Evolutionary conservation across 768 basidiomycete species (phyloP).

Genomic region (Psilocybe sp.): DNA sequence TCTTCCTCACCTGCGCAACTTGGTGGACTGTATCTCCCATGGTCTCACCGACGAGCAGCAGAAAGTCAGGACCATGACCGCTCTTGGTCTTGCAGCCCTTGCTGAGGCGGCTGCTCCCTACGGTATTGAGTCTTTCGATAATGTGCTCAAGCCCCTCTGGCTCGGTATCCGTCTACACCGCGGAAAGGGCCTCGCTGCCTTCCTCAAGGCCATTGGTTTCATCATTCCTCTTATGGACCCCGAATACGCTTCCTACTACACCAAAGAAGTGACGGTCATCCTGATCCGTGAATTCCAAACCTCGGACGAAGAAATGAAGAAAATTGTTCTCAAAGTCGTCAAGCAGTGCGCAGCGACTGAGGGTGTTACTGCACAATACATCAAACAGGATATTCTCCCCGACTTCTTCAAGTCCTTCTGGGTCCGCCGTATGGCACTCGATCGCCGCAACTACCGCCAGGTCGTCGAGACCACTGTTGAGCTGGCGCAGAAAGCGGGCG

Average conservation of each 20-base stretch:
- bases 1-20: constrained; percentile 91
- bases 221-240: constrained; percentile 99
- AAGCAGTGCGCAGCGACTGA: constrained; percentile 99
- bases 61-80: constrained; percentile 96
- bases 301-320: constrained; percentile 99
- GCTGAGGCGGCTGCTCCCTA: constrained; percentile 98
- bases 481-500: constrained; percentile 95
- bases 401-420: constrained; percentile 99
- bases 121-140: constrained; percentile 99
- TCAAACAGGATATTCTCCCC: constrained; percentile 95
- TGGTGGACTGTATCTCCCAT: constrained; percentile 94
- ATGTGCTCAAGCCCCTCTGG: constrained; percentile 94
- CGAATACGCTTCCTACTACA: constrained; percentile 98
- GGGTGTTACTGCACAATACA: constrained; percentile 93
- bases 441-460: constrained; percentile 93
- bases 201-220: constrained; percentile 97
- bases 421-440: constrained; percentile 97
- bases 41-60: constrained; percentile 93
- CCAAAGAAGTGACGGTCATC: constrained; percentile 95
- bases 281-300: constrained; percentile 98
- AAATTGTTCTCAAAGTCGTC: constrained; percentile 98
- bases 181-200: constrained; percentile 92
- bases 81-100: constrained; percentile 85
- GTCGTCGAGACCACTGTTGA: constrained; percentile 99
- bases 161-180: constrained; percentile 92